Conservation (phyloP, 768 basidiomycete species). For the Mycena crocata region DNA sequence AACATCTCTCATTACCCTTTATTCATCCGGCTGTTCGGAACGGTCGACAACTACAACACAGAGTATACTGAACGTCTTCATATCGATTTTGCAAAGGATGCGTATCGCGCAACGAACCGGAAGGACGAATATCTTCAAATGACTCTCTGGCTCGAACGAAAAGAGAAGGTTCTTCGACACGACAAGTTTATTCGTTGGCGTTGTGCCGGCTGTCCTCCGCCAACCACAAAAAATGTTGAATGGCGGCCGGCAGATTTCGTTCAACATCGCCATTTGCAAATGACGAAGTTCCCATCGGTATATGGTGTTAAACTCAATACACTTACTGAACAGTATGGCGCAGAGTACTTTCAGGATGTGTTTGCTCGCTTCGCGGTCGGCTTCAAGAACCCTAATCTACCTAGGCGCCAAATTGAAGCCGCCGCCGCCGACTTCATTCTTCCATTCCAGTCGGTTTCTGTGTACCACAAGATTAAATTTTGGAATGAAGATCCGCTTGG, state of each 20-base stretch:
- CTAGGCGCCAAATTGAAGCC: neutral
- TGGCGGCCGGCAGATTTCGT: neutral
- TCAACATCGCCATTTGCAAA: neutral
- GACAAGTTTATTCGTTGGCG: conserved; percentile 31
- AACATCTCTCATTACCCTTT: conserved; percentile 33
- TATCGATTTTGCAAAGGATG: conserved; percentile 52
- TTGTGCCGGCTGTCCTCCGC: conserved; percentile 4
- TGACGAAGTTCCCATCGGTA: neutral
- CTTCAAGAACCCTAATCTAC: neutral
- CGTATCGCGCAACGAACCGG: conserved; percentile 40
- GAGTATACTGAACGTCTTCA: conserved; percentile 49
- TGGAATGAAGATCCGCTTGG: neutral
- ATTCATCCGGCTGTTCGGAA: conserved; percentile 30
- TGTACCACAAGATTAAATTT: neutral
- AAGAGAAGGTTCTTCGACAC: conserved; percentile 40
- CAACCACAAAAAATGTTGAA: neutral
- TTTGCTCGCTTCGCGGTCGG: neutral
- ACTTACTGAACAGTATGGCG: neutral
- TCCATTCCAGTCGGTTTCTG: conserved; percentile 1
- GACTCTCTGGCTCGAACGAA: conserved; percentile 47
- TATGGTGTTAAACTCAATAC: neutral
- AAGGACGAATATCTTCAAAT: conserved; percentile 49
- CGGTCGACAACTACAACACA: conserved; percentile 41
- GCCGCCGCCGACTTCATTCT: neutral
- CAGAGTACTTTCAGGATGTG: neutral